These are phyloP conservation scores for Paecilomyces sp. DNA, from an alignment of 2,329 filamentous ascomycete species.

Conservation along the genomic window DNA sequence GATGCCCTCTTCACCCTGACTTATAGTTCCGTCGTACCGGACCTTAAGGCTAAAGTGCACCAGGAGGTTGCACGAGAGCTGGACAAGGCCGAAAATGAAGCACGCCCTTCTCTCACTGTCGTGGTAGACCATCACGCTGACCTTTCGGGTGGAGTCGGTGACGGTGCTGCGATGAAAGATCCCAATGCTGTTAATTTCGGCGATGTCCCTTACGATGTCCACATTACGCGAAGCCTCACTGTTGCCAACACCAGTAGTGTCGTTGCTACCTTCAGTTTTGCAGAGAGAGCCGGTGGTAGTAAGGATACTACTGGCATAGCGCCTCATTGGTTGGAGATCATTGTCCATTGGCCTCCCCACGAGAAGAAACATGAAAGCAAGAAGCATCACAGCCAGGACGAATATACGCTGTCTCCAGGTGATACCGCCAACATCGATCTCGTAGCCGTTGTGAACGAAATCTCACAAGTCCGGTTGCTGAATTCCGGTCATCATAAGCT, in stretches of 20 bases:
- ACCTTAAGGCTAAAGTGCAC: slow-evolving; percentile 75
- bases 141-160: slow-evolving; percentile 25
- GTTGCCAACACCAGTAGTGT: slow-evolving; percentile 90
- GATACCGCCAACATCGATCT: slow-evolving; percentile 69
- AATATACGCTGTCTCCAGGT: slow-evolving; percentile 71
- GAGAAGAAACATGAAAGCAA: slow-evolving; percentile 19
- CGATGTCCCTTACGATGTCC: slow-evolving; percentile 60
- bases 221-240: slow-evolving; percentile 62
- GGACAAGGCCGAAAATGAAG: slow-evolving; percentile 87
- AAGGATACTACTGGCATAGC: slow-evolving; percentile 34
- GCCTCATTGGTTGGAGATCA: slow-evolving; percentile 64
- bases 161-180: slow-evolving; percentile 26
- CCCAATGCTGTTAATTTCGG: slow-evolving; percentile 69
- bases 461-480: slow-evolving; percentile 59
- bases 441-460: slow-evolving; percentile 57
- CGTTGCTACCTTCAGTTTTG: slow-evolving; percentile 69
- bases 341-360: slow-evolving; percentile 51
- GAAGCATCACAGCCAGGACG: slow-evolving; percentile 23
- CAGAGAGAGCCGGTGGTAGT: slow-evolving; percentile 57
- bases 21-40: slow-evolving; percentile 79
- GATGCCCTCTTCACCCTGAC: slow-evolving; percentile 74
- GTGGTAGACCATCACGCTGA: slow-evolving; percentile 59
- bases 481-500: slow-evolving; percentile 62
- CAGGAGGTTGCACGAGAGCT: slow-evolving; percentile 81
- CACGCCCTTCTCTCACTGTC: slow-evolving; percentile 72